phyloP scores from a whole-genome alignment of 2,329 filamentous ascomycete species.

The Aspergillus versicolor region DNA sequence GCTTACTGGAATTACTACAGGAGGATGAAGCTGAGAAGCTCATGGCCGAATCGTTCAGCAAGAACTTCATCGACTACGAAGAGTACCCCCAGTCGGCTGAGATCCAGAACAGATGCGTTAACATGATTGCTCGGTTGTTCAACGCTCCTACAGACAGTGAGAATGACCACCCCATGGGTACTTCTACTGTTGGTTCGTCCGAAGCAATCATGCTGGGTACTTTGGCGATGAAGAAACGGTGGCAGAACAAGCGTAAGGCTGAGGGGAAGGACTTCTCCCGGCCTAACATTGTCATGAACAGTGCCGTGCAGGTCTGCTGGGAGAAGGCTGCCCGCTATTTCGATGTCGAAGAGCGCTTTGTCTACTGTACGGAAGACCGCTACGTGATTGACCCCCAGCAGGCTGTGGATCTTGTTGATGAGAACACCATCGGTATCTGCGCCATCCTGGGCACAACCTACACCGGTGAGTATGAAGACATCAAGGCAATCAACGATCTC shows the following conservation, averaged over 20 bases:
- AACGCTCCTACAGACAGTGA: conserved; percentile 64
- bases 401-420: conserved; percentile 61
- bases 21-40: conserved; percentile 95
- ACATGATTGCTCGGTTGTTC: conserved; percentile 88
- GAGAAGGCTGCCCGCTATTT: conserved; percentile 89
- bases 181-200: conserved; percentile 83
- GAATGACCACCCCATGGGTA: conserved; percentile 71
- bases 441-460: conserved; percentile 90
- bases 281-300: conserved; percentile 94
- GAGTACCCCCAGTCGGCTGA: conserved; percentile 79
- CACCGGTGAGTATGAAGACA: conserved; percentile 93
- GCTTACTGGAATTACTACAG: conserved; percentile 41
- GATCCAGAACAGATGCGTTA: conserved; percentile 88
- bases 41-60: conserved; percentile 87
- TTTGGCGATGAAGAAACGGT: conserved; percentile 92
- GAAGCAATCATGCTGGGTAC: conserved; percentile 59
- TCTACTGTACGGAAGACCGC: conserved; percentile 61
- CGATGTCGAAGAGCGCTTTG: conserved; percentile 85
- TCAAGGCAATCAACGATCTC: conserved; percentile 87
- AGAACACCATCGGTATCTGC: conserved; percentile 86
- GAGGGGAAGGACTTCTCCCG: conserved; percentile 76
- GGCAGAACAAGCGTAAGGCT: conserved; percentile 82
- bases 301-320: conserved; percentile 96
- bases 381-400: conserved; percentile 65
- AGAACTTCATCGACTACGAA: conserved; percentile 93